Percentiles rank a stretch among this genome's conserved stretches.
These are phyloP conservation scores for Pelargonium myrrhifolium DNA, from an alignment of 441 rosid species.

Conservation along the genomic window DNA sequence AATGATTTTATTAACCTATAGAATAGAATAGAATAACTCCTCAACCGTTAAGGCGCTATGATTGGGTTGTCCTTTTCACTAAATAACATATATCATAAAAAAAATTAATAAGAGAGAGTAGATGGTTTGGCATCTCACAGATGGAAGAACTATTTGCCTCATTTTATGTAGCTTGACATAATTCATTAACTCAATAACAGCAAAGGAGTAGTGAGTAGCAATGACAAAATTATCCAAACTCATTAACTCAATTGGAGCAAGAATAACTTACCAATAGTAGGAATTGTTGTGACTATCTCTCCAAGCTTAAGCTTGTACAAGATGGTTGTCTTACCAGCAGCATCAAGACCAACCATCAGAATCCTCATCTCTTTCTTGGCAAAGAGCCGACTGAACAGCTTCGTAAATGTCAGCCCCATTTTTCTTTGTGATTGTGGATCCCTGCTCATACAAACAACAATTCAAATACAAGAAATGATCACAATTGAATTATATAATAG, in stretches of 20 bases:
- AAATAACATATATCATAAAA: too few species aligned
- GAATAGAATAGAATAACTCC: too few species aligned
- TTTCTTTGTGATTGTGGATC: background rate
- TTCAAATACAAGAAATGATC: background rate
- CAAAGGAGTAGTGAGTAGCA: too few species aligned
- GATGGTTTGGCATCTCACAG: too few species aligned
- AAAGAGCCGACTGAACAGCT: constrained; percentile 9
- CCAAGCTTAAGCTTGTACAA: constrained; percentile 26
- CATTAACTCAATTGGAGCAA: background rate
- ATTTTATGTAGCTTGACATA: too few species aligned
- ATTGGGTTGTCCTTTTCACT: too few species aligned
- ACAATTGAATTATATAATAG: background rate
- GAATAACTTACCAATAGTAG: constrained; percentile 16
- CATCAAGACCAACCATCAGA: constrained; percentile 28
- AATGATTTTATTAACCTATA: too few species aligned
- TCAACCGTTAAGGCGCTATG: too few species aligned
- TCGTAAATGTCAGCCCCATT: constrained; percentile 2
- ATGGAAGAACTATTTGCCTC: too few species aligned
- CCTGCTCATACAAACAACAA: background rate
- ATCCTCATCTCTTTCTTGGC: constrained; percentile 29
- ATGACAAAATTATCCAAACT: background rate
- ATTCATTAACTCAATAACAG: too few species aligned
- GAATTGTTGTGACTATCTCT: constrained; percentile 25
- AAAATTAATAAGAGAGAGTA: too few species aligned
- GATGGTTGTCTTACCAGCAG: constrained; percentile 28